Conservation (phyloP, 2,329 filamentous ascomycete genomes). For the Colletotrichum tropicicola region DNA sequence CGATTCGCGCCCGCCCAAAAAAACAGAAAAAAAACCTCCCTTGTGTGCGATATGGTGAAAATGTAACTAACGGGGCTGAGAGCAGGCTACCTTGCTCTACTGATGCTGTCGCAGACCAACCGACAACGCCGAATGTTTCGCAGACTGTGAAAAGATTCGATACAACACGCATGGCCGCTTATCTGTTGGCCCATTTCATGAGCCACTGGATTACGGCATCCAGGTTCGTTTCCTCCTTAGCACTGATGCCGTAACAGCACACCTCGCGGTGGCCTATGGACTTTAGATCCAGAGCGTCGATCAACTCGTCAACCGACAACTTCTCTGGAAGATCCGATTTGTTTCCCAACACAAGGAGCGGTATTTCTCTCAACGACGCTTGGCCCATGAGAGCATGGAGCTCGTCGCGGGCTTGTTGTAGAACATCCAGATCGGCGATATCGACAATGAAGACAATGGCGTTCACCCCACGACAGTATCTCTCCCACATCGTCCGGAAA, state of each 20-base stretch:
- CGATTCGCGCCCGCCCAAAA: too few species aligned
- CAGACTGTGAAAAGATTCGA: background rate
- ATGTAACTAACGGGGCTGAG: conserved; percentile 1
- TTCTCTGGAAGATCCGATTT: conserved; percentile 96
- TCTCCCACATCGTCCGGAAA: conserved; percentile 99
- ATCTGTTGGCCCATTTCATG: conserved; percentile 86
- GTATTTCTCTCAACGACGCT: conserved; percentile 86
- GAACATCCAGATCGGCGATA: conserved; percentile 83
- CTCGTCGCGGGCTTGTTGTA: conserved; percentile 90
- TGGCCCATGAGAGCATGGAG: conserved; percentile 89
- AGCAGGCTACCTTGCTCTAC: conserved; percentile 14
- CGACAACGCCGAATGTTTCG: conserved; percentile 15
- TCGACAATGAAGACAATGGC: conserved; percentile 99
- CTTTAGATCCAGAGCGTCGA: conserved; percentile 91
- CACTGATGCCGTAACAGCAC: conserved; percentile 98
- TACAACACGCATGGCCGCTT: conserved; percentile 38
- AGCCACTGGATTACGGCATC: conserved; percentile 97
- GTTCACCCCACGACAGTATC: conserved; percentile 97
- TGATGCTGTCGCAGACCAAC: conserved; percentile 26
- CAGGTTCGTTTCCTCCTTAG: conserved; percentile 98
- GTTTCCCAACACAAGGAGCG: conserved; percentile 93
- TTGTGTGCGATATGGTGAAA: conserved; percentile 5
- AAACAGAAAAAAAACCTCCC: background rate
- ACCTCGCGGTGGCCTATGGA: conserved; percentile 91
- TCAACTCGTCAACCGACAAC: conserved; percentile 92